Base-by-base conservation (phyloP, 257 asterid species). In the Plantago ovata region DNA sequence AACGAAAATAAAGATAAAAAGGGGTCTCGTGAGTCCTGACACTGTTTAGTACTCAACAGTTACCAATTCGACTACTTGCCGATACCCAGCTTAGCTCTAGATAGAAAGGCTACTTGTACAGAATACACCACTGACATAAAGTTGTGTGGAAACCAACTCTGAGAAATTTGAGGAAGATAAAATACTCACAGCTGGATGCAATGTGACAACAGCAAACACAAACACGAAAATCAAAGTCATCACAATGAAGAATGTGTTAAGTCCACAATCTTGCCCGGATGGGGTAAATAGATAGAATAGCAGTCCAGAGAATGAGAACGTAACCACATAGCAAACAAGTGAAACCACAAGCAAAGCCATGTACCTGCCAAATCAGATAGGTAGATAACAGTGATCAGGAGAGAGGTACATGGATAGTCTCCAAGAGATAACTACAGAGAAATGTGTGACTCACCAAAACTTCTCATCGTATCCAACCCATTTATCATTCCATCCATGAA, bases 391-490 rank as follows among this genome's bases (percentile, higher is more conserved):
- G n/a, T n/a, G n/a, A n/a, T n/a, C n/a, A n/a, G n/a, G n/a, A n/a
- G n/a, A n/a, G n/a, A n/a, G n/a, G n/a, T n/a, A 45, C n/a, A 18
- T 3, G 52, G 10, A 48, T 21, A 18, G 24, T 18, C 24, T 55
- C 5, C 9, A 20, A 15, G 14, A 65, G 44, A 43, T 18, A 28
- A 54, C 39, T 32, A 47, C 46, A 60, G 11, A 56, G 48, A 52
- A 60, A 3, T 21, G 13, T 48, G 57, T 15, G 52, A 69, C 84
- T 72, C 39, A 90, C 98, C 98, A 90, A 70, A 90, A 90, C 56
- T 87, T 76, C 74, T 87, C 98, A 52, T 87, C 94, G 42, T 86
- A 90, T 63, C 96, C 95, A 75, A 84, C 97, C 97, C 97, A 90
- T 76, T 81, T 90, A 81, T 84, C 94, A 61, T 90, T 90, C 97